Percentiles rank a stretch among this genome's conserved stretches.
Conservation (phyloP, 768 basidiomycete species). For the Russula compacta region DNA sequence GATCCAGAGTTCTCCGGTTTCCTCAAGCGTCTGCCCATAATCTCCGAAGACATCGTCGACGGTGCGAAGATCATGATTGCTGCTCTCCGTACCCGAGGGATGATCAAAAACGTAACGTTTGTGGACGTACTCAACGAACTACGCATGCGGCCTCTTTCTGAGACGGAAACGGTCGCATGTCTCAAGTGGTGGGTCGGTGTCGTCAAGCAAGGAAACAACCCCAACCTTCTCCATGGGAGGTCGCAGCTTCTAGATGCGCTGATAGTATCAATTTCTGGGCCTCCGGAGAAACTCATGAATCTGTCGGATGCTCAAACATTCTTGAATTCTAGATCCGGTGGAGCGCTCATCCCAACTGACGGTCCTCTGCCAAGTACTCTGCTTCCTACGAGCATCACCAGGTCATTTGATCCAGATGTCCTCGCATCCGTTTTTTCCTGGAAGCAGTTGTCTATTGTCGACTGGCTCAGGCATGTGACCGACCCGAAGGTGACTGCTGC, state of each 20-base stretch:
- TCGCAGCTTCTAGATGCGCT: conserved; percentile 62
- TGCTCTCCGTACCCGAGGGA: conserved; percentile 46
- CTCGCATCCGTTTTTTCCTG: conserved; percentile 58
- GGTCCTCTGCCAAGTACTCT: conserved; percentile 69
- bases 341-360: conserved; percentile 53
- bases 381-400: conserved; percentile 58
- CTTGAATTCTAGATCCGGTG: conserved; percentile 52
- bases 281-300: conserved; percentile 50
- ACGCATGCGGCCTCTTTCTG: conserved; percentile 53
- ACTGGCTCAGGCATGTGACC: conserved; percentile 68
- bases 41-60: conserved; percentile 51
- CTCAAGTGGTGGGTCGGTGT: conserved; percentile 75
- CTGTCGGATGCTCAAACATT: conserved; percentile 64
- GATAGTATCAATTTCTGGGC: conserved; percentile 40
- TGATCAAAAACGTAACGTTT: conserved; percentile 70
- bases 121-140: conserved; percentile 78
- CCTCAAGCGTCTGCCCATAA: conserved; percentile 64
- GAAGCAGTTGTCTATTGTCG: conserved; percentile 62
- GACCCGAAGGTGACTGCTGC: conserved; percentile 35
- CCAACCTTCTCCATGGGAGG: conserved; percentile 39
- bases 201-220: conserved; percentile 30
- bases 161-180: conserved; percentile 71
- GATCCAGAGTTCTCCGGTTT: conserved; percentile 65
- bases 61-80: conserved; percentile 54
- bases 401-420: conserved; percentile 42